phyloP scores from a whole-genome alignment of 768 basidiomycete genomes.

The Filobasidium floriforme region DNA sequence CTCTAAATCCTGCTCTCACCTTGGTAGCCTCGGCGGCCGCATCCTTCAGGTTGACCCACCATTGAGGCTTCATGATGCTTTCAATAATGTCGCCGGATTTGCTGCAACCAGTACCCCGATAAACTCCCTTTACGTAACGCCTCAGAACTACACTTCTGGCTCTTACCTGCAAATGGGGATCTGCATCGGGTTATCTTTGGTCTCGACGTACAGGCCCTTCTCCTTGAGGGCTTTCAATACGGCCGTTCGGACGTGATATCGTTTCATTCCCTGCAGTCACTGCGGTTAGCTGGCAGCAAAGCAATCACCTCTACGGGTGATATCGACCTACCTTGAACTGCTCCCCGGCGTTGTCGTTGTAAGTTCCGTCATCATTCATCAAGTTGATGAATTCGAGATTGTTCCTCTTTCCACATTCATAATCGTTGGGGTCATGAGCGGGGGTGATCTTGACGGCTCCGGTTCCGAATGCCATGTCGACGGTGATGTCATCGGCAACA shows the following conservation, averaged over 20 bases:
- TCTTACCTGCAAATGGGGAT: constrained; percentile 68
- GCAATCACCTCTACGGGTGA: too few relatives aligned
- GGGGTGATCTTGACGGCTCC: constrained; percentile 99
- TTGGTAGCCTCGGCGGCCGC: constrained; percentile 82
- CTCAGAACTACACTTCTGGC: too few relatives aligned
- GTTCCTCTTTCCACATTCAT: constrained; percentile 82
- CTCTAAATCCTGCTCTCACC: too few relatives aligned
- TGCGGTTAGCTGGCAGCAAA: too few relatives aligned
- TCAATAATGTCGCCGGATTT: constrained; percentile 97
- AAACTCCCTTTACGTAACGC: too few relatives aligned
- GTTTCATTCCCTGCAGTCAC: constrained; percentile 90
- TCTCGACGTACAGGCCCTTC: constrained; percentile 74
- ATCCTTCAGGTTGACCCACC: constrained; percentile 94
- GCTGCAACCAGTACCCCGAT: too few relatives aligned
- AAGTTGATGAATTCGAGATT: constrained; percentile 87
- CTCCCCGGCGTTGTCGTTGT: constrained; percentile 79
- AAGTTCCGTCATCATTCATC: constrained; percentile 90
- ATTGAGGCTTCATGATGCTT: constrained; percentile 89
- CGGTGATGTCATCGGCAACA: constrained; percentile 68
- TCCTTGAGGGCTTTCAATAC: constrained; percentile 79
- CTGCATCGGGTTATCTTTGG: constrained; percentile 94
- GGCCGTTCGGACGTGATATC: constrained; percentile 82
- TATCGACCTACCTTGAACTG: constrained; percentile 53
- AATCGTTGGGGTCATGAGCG: constrained; percentile 95
- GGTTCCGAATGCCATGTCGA: constrained; percentile 93